These are phyloP conservation scores for Thermothielavioides terrestris DNA, from an alignment of 495 filamentous ascomycete species.

Conservation along the genomic window DNA sequence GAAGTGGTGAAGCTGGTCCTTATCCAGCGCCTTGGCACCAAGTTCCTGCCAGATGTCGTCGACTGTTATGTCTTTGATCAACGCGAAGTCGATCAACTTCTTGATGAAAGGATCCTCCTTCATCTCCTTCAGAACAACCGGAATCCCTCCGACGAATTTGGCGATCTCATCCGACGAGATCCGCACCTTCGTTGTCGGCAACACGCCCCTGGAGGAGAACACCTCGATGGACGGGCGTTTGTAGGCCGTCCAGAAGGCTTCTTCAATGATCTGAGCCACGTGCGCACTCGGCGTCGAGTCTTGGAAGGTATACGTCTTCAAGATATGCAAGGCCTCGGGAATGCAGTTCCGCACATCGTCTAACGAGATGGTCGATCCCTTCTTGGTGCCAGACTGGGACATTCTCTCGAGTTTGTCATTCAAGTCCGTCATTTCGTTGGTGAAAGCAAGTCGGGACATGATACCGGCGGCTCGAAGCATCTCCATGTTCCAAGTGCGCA, in stretches of 20 bases:
- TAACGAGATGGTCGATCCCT: constrained; percentile 35
- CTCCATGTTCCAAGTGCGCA: constrained; percentile 93
- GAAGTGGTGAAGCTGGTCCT: constrained; percentile 68
- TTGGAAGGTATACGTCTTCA: constrained; percentile 71
- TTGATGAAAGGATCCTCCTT: constrained; percentile 60
- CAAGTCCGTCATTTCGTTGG: constrained; percentile 73
- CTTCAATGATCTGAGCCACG: constrained; percentile 76
- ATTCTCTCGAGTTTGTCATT: constrained; percentile 45
- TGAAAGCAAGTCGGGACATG: constrained; percentile 77
- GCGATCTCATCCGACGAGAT: constrained; percentile 71
- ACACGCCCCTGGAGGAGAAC: constrained; percentile 75
- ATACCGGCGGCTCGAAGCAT: constrained; percentile 88
- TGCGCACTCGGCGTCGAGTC: constrained; percentile 81
- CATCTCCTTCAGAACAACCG: constrained; percentile 71
- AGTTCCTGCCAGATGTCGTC: constrained; percentile 77
- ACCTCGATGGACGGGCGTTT: constrained; percentile 74
- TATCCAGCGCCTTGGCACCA: constrained; percentile 62
- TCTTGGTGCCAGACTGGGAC: constrained; percentile 36
- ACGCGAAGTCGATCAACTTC: constrained; percentile 66
- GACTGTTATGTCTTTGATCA: constrained; percentile 77
- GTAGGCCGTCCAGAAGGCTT: constrained; percentile 90
- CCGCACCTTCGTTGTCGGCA: constrained; percentile 68
- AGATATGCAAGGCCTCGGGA: constrained; percentile 69
- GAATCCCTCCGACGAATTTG: constrained; percentile 81
- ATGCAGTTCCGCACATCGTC: constrained; percentile 57